Evolutionary conservation across 257 asterid species (phyloP).

Genomic region (Marsdenia floribunda): DNA sequence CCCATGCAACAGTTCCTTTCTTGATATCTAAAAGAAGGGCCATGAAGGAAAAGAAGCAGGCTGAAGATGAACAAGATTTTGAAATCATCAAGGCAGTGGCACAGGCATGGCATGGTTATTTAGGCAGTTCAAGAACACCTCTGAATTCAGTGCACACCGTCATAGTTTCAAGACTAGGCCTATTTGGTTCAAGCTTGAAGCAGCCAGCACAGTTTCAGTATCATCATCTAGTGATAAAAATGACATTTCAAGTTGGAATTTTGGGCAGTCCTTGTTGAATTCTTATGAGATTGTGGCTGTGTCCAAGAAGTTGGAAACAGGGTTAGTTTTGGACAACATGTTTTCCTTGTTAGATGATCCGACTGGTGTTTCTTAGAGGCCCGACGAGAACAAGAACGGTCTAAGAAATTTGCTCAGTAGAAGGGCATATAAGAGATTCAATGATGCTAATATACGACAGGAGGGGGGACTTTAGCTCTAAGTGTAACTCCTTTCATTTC

Average conservation of each 20-base stretch:
- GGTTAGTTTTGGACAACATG: constrained; percentile 39
- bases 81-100: constrained; percentile 89
- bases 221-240: constrained; percentile 5
- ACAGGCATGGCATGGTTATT: constrained; percentile 82
- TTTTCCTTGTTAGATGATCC: constrained; percentile 25
- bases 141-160: constrained; percentile 61
- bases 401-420: constrained; percentile 55
- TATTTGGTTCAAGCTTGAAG: constrained; percentile 68
- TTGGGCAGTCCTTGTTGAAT: constrained; percentile 74
- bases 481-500: background rate
- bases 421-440: constrained; percentile 36
- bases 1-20: no score
- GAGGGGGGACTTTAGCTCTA: constrained; percentile 4
- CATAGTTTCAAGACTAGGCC: constrained; percentile 51
- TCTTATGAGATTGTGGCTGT: constrained; percentile 75
- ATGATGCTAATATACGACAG: constrained; percentile 24
- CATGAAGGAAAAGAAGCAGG: constrained; percentile 17
- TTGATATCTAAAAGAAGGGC: constrained; percentile 7
- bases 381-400: constrained; percentile 64
- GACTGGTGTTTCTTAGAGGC: constrained; percentile 25
- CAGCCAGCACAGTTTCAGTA: constrained; percentile 21
- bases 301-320: constrained; percentile 62
- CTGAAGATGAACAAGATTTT: constrained; percentile 20
- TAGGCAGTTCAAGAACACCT: constrained; percentile 34
- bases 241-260: constrained; percentile 55